Evolutionary conservation across 805 yeast genomes (phyloP).

Genomic region (Middelhovenomyces tepae): DNA sequence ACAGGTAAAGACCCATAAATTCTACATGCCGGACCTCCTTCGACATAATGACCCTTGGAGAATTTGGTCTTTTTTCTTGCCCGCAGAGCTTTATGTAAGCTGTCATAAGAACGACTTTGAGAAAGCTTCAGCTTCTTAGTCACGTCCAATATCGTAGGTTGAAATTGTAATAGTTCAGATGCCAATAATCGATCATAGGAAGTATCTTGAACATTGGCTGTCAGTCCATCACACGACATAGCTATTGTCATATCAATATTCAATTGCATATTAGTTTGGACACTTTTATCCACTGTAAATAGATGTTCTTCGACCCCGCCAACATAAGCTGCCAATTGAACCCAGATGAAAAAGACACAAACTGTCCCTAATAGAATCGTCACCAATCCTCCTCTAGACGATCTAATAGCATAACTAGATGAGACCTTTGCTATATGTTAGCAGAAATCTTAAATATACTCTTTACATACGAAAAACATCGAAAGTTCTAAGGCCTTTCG

Average conservation of each 20-base stretch:
- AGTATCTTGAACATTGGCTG: slow-evolving; percentile 66
- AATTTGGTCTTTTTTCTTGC: slow-evolving; percentile 11
- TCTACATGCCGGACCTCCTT: slow-evolving; percentile 14
- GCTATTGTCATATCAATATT: slow-evolving; percentile 75
- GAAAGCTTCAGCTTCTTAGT: background rate
- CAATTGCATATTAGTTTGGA: slow-evolving; percentile 51
- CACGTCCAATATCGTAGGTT: slow-evolving; percentile 37
- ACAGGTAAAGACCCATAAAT: slow-evolving; percentile 43
- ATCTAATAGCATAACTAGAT: slow-evolving; percentile 60
- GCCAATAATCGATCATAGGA: slow-evolving; percentile 76
- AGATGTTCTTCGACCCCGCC: slow-evolving; percentile 77
- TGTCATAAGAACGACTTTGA: slow-evolving; percentile 8
- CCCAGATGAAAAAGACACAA: slow-evolving; percentile 65
- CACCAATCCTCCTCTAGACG: slow-evolving; percentile 68
- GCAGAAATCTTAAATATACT: slow-evolving; percentile 8
- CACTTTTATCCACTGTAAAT: slow-evolving; percentile 59
- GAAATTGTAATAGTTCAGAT: slow-evolving; percentile 61
- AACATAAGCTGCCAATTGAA: slow-evolving; percentile 73
- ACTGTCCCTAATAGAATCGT: slow-evolving; percentile 55
- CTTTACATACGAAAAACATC: slow-evolving; percentile 50
- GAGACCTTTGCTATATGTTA: slow-evolving; percentile 49
- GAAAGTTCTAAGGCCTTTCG: slow-evolving; percentile 40
- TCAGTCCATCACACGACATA: slow-evolving; percentile 72
- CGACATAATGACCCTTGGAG: slow-evolving; percentile 1
- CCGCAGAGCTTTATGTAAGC: slow-evolving; percentile 15